Conservation (phyloP, 768 basidiomycete species). For the Boletus insuetus region DNA sequence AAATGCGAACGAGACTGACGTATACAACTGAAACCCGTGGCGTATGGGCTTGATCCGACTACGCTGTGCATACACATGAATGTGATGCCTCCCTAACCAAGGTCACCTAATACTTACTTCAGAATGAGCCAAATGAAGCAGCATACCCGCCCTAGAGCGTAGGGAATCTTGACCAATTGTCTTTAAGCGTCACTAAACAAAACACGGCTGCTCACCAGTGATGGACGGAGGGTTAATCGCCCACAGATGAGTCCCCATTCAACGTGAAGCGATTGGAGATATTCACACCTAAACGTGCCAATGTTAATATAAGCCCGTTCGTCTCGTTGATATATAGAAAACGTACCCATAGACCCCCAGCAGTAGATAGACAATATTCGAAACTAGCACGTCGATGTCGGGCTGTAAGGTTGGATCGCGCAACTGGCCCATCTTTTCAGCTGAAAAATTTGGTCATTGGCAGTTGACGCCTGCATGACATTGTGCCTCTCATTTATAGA, state of each 20-base stretch:
- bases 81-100: too few relatives aligned
- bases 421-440: too few relatives aligned
- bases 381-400: too few relatives aligned
- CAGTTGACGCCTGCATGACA: too few relatives aligned
- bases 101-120: too few relatives aligned
- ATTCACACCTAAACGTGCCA: slow-evolving; percentile 16
- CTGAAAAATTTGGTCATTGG: too few relatives aligned
- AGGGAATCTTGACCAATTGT: slow-evolving; percentile 12
- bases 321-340: not conserved
- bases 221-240: slow-evolving; percentile 14
- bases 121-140: slow-evolving; percentile 4
- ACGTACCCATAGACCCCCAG: slow-evolving; percentile 20
- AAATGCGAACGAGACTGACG: too few relatives aligned
- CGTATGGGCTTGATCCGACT: too few relatives aligned
- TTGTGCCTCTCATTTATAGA: too few relatives aligned
- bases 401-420: too few relatives aligned
- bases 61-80: too few relatives aligned
- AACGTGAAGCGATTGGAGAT: slow-evolving; percentile 7
- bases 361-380: slow-evolving; percentile 1
- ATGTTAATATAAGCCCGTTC: not conserved
- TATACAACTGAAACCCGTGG: too few relatives aligned
- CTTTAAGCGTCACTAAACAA: not conserved
- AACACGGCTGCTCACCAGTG: slow-evolving; percentile 13
- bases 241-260: slow-evolving; percentile 14
- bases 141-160: slow-evolving; percentile 13